phyloP scores from a whole-genome alignment of 1,284 basidiomycete genomes.

The Baeospora myosura region DNA sequence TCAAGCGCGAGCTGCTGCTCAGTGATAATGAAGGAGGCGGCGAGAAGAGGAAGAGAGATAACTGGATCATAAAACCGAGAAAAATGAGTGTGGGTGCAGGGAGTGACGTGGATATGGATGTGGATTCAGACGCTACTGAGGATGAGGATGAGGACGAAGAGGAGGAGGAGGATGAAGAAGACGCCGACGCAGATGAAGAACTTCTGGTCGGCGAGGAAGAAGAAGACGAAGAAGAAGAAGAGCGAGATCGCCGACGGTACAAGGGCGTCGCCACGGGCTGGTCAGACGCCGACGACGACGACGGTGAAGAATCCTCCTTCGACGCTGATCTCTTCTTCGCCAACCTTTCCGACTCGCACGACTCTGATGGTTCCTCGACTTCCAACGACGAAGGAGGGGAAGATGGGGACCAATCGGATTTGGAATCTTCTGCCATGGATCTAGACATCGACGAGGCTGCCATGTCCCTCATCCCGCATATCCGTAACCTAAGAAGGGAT shows the following conservation, averaged over 20 bases:
- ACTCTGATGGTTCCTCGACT: conserved; percentile 22
- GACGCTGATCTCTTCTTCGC: conserved; percentile 76
- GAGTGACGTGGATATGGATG: conserved; percentile 51
- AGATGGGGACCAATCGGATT: conserved; percentile 35
- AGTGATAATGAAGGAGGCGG: conserved; percentile 33
- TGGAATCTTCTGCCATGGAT: conserved; percentile 25
- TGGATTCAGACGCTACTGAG: conserved; percentile 23
- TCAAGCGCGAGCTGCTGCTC: conserved; percentile 44
- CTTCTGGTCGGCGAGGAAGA: conserved; percentile 36
- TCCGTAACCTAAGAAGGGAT: conserved; percentile 23
- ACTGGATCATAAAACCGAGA: conserved; percentile 63
- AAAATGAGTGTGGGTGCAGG: conserved; percentile 54
- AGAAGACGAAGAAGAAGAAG: conserved; percentile 33
- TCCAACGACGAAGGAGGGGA: conserved; percentile 32
- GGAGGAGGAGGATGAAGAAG: conserved; percentile 38
- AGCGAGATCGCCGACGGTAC: conserved; percentile 43
- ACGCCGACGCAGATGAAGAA: conserved; percentile 40
- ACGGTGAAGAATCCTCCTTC: conserved; percentile 67
- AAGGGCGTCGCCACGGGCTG: conserved; percentile 59
- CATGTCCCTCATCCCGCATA: conserved; percentile 26
- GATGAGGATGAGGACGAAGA: conserved; percentile 41
- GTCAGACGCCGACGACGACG: conserved; percentile 61
- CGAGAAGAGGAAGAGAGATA: conserved; percentile 38
- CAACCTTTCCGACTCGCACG: conserved; percentile 52
- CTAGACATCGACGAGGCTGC: conserved; percentile 24